Base-by-base conservation (phyloP, 2,329 filamentous ascomycete species). In the Lasiodiplodia sp. region DNA sequence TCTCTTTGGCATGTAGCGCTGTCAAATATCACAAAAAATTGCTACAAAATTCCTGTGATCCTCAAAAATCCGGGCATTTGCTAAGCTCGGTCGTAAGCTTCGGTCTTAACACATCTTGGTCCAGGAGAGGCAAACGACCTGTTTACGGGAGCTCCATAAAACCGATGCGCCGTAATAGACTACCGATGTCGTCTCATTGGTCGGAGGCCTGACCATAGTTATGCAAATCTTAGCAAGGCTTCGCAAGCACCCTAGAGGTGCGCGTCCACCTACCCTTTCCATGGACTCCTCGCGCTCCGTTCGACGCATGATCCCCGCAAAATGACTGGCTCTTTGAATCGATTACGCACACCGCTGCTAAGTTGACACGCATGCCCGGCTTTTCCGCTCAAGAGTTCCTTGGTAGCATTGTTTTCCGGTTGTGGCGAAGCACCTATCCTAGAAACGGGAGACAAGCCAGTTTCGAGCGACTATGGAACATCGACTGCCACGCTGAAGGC, bases 261-360 rank as follows among this genome's bases (percentile, higher is more conserved):
- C 44, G 44, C 44, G 44, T 21, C 44, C 44, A 47, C 44, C 44
- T 21, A n/a, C 44, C 21, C 44, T 21, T 47, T n/a, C n/a, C 8
- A 47, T 11, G 44, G 44, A 47, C 18, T 47, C 40, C 18, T 47
- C 40, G 40, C 40, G 40, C 12, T 47, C 40, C 40, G 40, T 47
- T n/a, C 16, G 40, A 47, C 40, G 7, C 44, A 47, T 21, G 18
- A 47, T 47, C 44, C 44, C 44, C 44, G 44, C 44, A 47, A 11
- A 21, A 8, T 47, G 44, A 47, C n/a, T 7, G n/a, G 44, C 3
- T 21, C 7, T 47, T n/a, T 21, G n/a, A 18, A 10, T 31, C n/a
- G 53, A 37, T 16, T 56, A 56, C 53, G 53, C 53, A 37, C 53
- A 56, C 53, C 53, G 53, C 53, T 56, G 53, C 31, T n/a, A 18